phyloP scores from a whole-genome alignment of 225 moss, liverwort and hornwort species.

The Antitrichia curtipendula region DNA sequence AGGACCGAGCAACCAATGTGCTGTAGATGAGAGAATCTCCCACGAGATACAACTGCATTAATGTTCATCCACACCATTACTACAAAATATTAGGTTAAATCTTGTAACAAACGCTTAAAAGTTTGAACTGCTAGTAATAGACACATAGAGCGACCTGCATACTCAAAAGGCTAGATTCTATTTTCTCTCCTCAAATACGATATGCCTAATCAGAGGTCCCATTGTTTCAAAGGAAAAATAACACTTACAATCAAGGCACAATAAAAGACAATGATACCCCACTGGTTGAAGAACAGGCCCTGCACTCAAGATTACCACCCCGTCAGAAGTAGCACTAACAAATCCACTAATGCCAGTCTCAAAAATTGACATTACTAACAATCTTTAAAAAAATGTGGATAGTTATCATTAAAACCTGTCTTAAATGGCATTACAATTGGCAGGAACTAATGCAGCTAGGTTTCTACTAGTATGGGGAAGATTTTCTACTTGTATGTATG shows the following conservation, averaged over 20 bases:
- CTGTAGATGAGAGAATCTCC: constrained; percentile 91
- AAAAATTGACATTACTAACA: neutral
- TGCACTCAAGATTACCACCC: constrained; percentile 7
- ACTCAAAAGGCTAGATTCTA: neutral
- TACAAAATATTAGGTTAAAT: neutral
- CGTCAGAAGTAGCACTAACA: neutral
- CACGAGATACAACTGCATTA: constrained; percentile 61
- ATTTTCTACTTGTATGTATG: neutral
- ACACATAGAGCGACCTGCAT: neutral
- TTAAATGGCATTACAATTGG: neutral
- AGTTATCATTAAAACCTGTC: neutral
- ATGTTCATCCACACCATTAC: neutral
- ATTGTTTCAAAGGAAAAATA: neutral
- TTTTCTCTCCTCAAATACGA: neutral
- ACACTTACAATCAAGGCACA: constrained; percentile 54
- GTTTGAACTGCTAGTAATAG: neutral
- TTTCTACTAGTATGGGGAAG: neutral
- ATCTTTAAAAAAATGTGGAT: neutral
- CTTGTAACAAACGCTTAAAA: neutral
- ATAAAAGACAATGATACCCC: constrained; percentile 74
- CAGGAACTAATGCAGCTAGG: neutral
- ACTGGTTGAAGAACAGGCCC: constrained; percentile 64
- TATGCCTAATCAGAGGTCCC: neutral
- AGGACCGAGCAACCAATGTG: constrained; percentile 78
- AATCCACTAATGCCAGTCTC: neutral